Conservation (phyloP, 768 basidiomycete species). For the Agaricus subrufescens region DNA sequence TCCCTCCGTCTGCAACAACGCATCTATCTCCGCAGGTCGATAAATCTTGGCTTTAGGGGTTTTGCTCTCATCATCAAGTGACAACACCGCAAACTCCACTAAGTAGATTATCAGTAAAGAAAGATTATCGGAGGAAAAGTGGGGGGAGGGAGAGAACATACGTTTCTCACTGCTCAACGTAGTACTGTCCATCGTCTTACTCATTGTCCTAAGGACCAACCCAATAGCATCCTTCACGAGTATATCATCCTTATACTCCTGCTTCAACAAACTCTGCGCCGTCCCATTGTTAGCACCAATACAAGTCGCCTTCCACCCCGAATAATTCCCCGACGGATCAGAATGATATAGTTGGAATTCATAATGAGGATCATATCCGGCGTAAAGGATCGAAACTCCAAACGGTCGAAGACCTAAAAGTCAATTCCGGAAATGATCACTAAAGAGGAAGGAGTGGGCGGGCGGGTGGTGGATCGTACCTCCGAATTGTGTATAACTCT, state of each 20-base stretch:
- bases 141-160: slow-evolving; percentile 33
- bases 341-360: slow-evolving; percentile 97
- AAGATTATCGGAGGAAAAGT: background rate
- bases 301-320: slow-evolving; percentile 97
- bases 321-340: slow-evolving; percentile 97
- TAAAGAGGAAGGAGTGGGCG: no score
- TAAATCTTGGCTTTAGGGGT: slow-evolving; percentile 90
- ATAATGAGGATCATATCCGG: slow-evolving; percentile 95
- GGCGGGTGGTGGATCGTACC: slow-evolving; percentile 39
- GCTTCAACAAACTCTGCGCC: slow-evolving; percentile 91
- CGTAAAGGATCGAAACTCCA: slow-evolving; percentile 94
- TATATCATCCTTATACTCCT: slow-evolving; percentile 98
- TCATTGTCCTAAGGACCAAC: slow-evolving; percentile 92
- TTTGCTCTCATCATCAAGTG: slow-evolving; percentile 72
- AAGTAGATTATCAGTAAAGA: background rate
- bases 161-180: slow-evolving; percentile 95
- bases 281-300: slow-evolving; percentile 99
- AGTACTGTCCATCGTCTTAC: slow-evolving; percentile 99
- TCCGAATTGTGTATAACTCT: slow-evolving; percentile 97
- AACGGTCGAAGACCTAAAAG: slow-evolving; percentile 87
- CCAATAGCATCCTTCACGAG: slow-evolving; percentile 86
- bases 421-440: background rate
- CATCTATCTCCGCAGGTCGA: slow-evolving; percentile 83
- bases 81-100: slow-evolving; percentile 98
- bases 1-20: slow-evolving; percentile 70